phyloP scores from a whole-genome alignment of 169 alveolate species.

The Babesia bovis region DNA sequence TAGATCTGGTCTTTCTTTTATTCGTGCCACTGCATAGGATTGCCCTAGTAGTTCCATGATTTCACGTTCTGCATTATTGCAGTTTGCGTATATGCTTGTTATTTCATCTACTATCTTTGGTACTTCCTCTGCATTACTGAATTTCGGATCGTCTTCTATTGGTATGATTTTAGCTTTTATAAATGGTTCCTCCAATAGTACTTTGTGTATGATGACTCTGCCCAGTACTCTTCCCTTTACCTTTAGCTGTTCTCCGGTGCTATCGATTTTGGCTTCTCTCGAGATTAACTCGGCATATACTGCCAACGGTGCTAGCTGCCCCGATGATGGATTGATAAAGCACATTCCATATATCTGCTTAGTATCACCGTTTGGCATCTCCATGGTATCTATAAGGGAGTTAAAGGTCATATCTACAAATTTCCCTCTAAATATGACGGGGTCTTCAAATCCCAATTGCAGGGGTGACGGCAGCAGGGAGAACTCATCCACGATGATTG shows the following conservation, averaged over 20 bases:
- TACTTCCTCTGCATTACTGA: slow-evolving; percentile 68
- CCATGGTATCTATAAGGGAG: slow-evolving; percentile 54
- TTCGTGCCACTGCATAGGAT: slow-evolving; percentile 73
- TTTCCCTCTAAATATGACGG: slow-evolving; percentile 75
- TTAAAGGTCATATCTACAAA: slow-evolving; percentile 75
- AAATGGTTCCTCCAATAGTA: slow-evolving; percentile 76
- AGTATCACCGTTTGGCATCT: slow-evolving; percentile 1
- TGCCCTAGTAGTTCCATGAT: slow-evolving; percentile 75
- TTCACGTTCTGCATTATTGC: slow-evolving; percentile 71
- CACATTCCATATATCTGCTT: slow-evolving; percentile 76
- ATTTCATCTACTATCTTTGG: slow-evolving; percentile 76
- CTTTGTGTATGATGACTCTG: slow-evolving; percentile 67
- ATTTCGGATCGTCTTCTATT: slow-evolving; percentile 73
- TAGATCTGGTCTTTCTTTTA: slow-evolving; percentile 68
- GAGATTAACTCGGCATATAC: slow-evolving; percentile 76
- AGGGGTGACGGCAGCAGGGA: slow-evolving; percentile 78
- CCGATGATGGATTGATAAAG: slow-evolving; percentile 73
- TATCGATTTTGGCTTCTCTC: slow-evolving; percentile 64
- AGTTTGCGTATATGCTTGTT: slow-evolving; percentile 65
- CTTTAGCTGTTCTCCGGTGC: slow-evolving; percentile 62
- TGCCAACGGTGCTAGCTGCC: slow-evolving; percentile 80
- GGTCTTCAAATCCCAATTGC: slow-evolving; percentile 79
- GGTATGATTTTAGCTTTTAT: slow-evolving; percentile 74
- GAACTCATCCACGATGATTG: slow-evolving; percentile 74
- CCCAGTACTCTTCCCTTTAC: slow-evolving; percentile 77